Conservation (phyloP, 2,329 filamentous ascomycete species). For the Ophiostoma himal-ulmi region DNA sequence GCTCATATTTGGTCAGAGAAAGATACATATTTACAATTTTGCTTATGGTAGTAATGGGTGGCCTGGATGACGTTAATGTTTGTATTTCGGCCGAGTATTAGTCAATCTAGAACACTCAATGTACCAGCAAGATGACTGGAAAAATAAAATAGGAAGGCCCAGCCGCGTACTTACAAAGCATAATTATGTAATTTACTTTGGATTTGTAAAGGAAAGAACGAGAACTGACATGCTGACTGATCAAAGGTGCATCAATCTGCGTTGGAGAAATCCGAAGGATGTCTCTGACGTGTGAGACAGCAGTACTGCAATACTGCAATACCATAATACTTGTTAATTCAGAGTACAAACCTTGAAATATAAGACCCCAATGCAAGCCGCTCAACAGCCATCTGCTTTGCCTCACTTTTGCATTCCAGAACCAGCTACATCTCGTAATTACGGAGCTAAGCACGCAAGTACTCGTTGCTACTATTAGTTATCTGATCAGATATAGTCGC, state of each 20-base stretch:
- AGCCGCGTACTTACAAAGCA: background rate
- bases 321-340: background rate
- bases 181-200: background rate
- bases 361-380: background rate
- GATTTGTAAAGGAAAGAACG: background rate
- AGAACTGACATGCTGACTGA: constrained; percentile 4
- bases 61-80: background rate
- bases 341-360: background rate
- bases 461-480: background rate
- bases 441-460: constrained; percentile 1
- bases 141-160: background rate
- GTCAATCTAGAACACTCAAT: background rate
- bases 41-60: background rate
- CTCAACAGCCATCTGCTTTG: background rate
- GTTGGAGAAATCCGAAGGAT: constrained; percentile 3
- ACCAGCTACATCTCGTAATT: background rate
- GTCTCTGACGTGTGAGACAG: background rate
- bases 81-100: background rate
- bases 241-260: background rate
- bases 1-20: background rate
- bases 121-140: background rate
- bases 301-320: background rate
- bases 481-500: constrained; percentile 1
- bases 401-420: background rate
- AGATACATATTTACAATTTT: background rate